Evolutionary conservation across 2,329 filamentous ascomycete genomes (phyloP).

Genomic region (Myriosclerotinia duriaeana): DNA sequence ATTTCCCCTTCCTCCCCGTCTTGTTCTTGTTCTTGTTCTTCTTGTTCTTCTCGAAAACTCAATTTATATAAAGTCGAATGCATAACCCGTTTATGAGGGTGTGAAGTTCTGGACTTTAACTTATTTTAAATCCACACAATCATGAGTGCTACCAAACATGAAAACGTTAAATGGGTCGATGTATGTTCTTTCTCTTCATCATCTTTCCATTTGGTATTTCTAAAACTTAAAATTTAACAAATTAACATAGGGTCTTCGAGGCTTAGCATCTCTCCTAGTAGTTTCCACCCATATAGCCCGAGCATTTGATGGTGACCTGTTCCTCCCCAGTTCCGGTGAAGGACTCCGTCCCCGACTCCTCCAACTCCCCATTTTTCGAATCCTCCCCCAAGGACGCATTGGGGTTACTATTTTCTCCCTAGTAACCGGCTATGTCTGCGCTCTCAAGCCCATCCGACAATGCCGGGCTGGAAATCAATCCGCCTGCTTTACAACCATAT

Average conservation of each 20-base stretch:
- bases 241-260: slow-evolving; percentile 51
- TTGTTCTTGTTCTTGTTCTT: no score
- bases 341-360: slow-evolving; percentile 50
- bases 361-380: slow-evolving; percentile 59
- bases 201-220: slow-evolving; percentile 5
- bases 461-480: slow-evolving; percentile 54
- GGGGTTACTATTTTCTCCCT: slow-evolving; percentile 67
- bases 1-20: background rate
- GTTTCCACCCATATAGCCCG: slow-evolving; percentile 55
- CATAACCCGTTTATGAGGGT: background rate
- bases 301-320: slow-evolving; percentile 52
- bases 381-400: slow-evolving; percentile 59
- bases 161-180: slow-evolving; percentile 60
- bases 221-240: slow-evolving; percentile 6
- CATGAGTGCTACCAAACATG: slow-evolving; percentile 39
- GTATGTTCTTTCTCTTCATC: slow-evolving; percentile 44
- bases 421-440: slow-evolving; percentile 64
- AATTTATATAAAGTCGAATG: background rate
- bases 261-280: slow-evolving; percentile 54
- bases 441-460: slow-evolving; percentile 58
- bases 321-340: slow-evolving; percentile 48
- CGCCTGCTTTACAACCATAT: slow-evolving; percentile 53
- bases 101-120: background rate
- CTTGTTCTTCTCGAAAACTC: background rate
- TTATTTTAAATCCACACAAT: slow-evolving; percentile 25